Percentiles rank a stretch among this genome's conserved stretches.
Evolutionary conservation across 148 eudicot species (phyloP).

Genomic region (Gaultheria prostrata): DNA sequence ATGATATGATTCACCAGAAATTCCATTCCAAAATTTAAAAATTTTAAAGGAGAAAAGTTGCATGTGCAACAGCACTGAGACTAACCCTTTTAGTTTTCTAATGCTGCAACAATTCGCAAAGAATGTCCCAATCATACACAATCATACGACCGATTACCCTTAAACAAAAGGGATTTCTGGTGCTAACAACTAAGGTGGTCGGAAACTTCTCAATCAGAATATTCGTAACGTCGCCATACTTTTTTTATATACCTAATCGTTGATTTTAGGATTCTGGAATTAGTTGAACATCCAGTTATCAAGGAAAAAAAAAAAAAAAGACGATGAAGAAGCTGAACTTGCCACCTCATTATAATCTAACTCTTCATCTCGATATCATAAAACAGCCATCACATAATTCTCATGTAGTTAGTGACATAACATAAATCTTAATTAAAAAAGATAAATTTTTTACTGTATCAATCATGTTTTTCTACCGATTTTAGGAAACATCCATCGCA

Average conservation of each 20-base stretch:
- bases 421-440: no score
- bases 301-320: no score
- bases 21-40: not conserved
- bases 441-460: no score
- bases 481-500: not conserved
- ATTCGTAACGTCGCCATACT: not conserved
- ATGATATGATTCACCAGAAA: not conserved
- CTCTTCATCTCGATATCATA: not conserved
- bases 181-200: not conserved
- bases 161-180: not conserved
- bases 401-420: not conserved
- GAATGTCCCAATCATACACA: constrained; percentile 8
- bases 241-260: not conserved
- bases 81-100: not conserved
- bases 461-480: not conserved
- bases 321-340: not conserved
- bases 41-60: not conserved
- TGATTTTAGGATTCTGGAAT: not conserved
- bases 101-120: not conserved
- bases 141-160: not conserved
- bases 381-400: not conserved
- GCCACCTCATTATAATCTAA: not conserved
- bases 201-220: constrained; percentile 8
- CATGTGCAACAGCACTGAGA: not conserved
- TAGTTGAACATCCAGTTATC: not conserved